Evolutionary conservation across 306 rosid genomes (phyloP), one percentile per base, ranked within the genome.

Genomic region (Aeschynomene evenia): DNA sequence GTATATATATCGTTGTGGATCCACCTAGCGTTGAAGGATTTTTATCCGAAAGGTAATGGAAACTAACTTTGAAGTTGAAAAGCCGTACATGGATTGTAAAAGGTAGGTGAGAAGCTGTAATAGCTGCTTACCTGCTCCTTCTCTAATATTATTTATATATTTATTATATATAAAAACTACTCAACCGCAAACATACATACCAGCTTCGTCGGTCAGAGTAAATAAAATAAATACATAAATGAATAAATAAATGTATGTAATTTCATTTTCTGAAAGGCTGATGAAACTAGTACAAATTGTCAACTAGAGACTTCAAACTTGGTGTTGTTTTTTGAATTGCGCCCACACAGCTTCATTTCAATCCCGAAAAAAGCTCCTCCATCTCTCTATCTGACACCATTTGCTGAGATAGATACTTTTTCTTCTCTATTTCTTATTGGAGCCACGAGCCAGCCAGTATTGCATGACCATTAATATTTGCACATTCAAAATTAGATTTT

Each of bases 91-190:
- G 29, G 62, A 59, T 53, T 42, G 74, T 72, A 59, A 71, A 78
- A 78, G 82, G 78, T 78, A 39, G 82, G 71, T 78, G 82, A 40
- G 75, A 66, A 71, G 79, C 26, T 78, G 78, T 78, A 72, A 72
- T 78, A 73, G 75, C 78, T 36, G 53, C 73, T 71, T 67, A 78
- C 60, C 74, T 72, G 75, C 63, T 74, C 66, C 52, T 72, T 23
- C 16, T 60, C n/a, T n/a, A n/a, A n/a, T n/a, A n/a, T n/a, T n/a
- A n/a, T n/a, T n/a, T n/a, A n/a, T n/a, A n/a, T n/a, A n/a, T n/a
- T n/a, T n/a, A n/a, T n/a, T n/a, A n/a, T n/a, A 70, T 78, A 50
- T 66, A 57, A 57, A 50, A 66, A 78, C 43, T 78, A 78, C 43
- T 78, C 66, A 66, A 59, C 34, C 57, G 59, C 70, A 66, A 66